Base-by-base conservation (phyloP, 768 basidiomycete species). In the Pisolithus marmoratus region DNA sequence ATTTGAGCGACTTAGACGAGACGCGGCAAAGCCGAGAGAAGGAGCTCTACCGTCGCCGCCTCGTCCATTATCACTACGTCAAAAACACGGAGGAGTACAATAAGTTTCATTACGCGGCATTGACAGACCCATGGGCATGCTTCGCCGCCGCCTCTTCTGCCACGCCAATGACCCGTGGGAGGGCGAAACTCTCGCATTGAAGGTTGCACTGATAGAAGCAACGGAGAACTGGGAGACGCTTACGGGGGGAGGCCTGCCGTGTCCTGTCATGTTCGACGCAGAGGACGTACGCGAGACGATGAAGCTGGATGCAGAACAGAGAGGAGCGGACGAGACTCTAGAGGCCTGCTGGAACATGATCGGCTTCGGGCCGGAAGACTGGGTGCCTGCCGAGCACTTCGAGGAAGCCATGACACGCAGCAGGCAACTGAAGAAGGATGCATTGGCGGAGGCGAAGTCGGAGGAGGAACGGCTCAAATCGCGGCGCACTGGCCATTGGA, bases 11-110 rank as follows among this genome's bases (percentile, higher is more conserved):
- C 17, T 46, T 80, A 60, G 62, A 68, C 31, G 59, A 77, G 68
- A 36, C 62, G 58, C 47, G 72, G 69, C 68, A 58, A 61, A 62
- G 20, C 50, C 0, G 42, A 41, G 73, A 49, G 62, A 50, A 52
- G 65, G 64, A 63, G 58, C 58, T 72, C 69, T 70, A 77, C 69
- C 72, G 58, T 65, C 50, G 66, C 59, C 74, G 77, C 56, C 72
- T 81, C 60, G 65, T 75, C 58, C 77, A 80, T 50, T 76, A 66
- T 61, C 72, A 79, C 68, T 79, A 80, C 60, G 63, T 70, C 69
- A 65, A 57, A 44, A 70, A 50, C 71, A 79, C 74, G 60, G 56
- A 60, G 67, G 57, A 70, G 70, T 69, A 49, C 73, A 81, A 81
- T 70, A 37, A 60, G 60, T 65, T 60, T 53, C 77, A 79, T 62